A percentile compares a stretch with the other conserved stretches of the same genome.
Conservation (phyloP, 2,329 filamentous ascomycete species). For the Ceratocystis colombiana region DNA sequence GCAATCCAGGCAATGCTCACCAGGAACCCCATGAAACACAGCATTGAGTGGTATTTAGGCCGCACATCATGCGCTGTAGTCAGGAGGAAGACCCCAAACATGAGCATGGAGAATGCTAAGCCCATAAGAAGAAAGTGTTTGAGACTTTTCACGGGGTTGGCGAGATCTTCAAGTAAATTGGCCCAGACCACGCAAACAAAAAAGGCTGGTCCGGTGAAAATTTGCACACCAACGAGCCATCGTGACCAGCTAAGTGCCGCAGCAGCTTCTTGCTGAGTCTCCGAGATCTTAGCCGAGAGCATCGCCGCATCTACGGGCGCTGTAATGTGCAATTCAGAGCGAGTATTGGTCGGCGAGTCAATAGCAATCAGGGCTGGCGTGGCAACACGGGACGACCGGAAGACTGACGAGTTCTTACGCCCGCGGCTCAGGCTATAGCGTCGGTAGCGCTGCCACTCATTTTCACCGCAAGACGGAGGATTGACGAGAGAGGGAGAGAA, state of each 20-base stretch:
- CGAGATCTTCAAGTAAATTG: conserved; percentile 50
- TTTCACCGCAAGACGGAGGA: conserved; percentile 12
- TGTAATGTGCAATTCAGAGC: conserved; percentile 14
- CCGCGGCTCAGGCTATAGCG: conserved; percentile 36
- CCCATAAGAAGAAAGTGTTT: conserved; percentile 51
- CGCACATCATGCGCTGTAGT: conserved; percentile 58
- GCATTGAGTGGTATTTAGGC: conserved; percentile 62
- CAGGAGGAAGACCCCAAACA: conserved; percentile 55
- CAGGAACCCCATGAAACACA: conserved; percentile 82
- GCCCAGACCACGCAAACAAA: conserved; percentile 66
- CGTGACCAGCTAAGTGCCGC: conserved; percentile 65
- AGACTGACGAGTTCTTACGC: conserved; percentile 27
- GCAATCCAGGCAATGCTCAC: conserved; percentile 95
- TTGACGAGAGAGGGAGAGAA: conserved; percentile 28
- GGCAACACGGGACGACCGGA: conserved; percentile 29
- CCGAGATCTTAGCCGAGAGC: conserved; percentile 20
- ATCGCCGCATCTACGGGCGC: conserved; percentile 16
- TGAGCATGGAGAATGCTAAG: conserved; percentile 56
- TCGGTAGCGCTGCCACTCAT: conserved; percentile 51
- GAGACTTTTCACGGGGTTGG: conserved; percentile 43
- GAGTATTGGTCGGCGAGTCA: conserved; percentile 27
- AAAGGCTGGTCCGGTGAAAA: conserved; percentile 80
- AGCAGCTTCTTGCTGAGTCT: conserved; percentile 27
- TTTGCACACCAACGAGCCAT: conserved; percentile 77
- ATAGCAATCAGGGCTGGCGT: conserved; percentile 32